phyloP scores from a whole-genome alignment of 2,329 filamentous ascomycete genomes.

The Aspergillus costaricaensis region DNA sequence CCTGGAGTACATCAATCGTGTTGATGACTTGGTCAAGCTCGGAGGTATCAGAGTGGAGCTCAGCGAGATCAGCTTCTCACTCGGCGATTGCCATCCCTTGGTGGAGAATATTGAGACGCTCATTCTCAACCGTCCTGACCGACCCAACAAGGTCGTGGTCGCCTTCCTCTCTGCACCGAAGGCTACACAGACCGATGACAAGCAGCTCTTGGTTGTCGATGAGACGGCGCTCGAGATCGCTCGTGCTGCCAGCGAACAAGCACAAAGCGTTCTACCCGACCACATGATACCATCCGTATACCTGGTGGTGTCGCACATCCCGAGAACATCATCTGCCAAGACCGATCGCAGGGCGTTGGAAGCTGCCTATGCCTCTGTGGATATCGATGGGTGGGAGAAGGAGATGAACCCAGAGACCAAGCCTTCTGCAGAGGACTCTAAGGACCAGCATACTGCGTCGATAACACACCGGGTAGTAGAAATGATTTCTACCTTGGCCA shows the following conservation, averaged over 20 bases:
- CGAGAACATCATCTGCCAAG: constrained; percentile 35
- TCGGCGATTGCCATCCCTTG: constrained; percentile 32
- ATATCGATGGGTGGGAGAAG: constrained; percentile 32
- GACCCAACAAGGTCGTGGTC: constrained; percentile 38
- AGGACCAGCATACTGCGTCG: neutral
- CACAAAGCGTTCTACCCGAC: constrained; percentile 26
- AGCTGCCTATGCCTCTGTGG: constrained; percentile 26
- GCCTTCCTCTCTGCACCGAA: constrained; percentile 34
- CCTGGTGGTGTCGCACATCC: constrained; percentile 32
- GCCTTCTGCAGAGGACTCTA: neutral
- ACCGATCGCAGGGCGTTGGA: constrained; percentile 34
- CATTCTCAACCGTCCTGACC: constrained; percentile 32
- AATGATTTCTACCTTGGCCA: constrained; percentile 26
- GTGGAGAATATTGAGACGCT: constrained; percentile 38
- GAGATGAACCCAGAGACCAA: constrained; percentile 21
- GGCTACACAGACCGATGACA: constrained; percentile 8
- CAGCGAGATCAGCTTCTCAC: constrained; percentile 35
- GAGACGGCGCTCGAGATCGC: constrained; percentile 25
- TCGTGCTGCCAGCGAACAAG: constrained; percentile 24
- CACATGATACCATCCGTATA: constrained; percentile 40
- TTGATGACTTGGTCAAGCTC: constrained; percentile 32
- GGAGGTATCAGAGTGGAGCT: constrained; percentile 32
- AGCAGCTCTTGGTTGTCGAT: constrained; percentile 17
- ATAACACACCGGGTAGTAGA: constrained; percentile 21
- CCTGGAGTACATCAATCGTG: constrained; percentile 30